phyloP scores from a whole-genome alignment of 345 rosid genomes.

The Psidium guajava region DNA sequence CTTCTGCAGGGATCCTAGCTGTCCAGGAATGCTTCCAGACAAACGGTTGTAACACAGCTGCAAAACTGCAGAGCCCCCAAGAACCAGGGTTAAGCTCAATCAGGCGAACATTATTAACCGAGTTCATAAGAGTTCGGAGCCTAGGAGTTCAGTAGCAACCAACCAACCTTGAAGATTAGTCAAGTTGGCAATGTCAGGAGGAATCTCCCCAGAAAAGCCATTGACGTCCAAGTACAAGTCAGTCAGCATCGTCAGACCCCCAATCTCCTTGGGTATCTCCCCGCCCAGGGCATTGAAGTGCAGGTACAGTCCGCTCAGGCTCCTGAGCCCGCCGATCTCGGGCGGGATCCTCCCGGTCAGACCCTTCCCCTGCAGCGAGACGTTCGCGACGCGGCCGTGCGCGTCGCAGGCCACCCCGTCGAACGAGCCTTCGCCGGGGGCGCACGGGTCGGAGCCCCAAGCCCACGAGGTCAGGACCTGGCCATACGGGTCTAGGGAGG shows the following conservation, averaged over 20 bases:
- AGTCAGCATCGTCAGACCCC: conserved; percentile 38
- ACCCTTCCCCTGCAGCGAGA: conserved; percentile 89
- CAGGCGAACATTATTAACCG: background rate
- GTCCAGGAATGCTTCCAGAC: conserved; percentile 70
- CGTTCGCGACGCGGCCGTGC: conserved; percentile 50
- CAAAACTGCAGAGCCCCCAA: conserved; percentile 36
- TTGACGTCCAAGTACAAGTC: conserved; percentile 88
- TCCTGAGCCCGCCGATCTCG: conserved; percentile 53
- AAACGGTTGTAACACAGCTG: conserved; percentile 84
- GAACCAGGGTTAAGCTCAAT: background rate
- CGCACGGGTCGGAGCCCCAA: conserved; percentile 45
- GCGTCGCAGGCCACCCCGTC: conserved; percentile 85
- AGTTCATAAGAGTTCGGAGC: background rate
- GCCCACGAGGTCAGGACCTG: conserved; percentile 68
- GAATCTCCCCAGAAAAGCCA: conserved; percentile 69
- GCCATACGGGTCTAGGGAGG: conserved; percentile 70
- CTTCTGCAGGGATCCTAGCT: conserved; percentile 60
- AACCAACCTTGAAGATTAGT: conserved; percentile 70
- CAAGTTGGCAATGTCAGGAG: conserved; percentile 56
- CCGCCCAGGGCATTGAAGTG: conserved; percentile 81
- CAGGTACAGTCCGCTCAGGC: conserved; percentile 81
- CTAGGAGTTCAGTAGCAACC: background rate
- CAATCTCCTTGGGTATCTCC: conserved; percentile 64
- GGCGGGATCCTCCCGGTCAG: conserved; percentile 68
- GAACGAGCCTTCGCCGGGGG: conserved; percentile 22